Conservation (phyloP, 257 asterid species). For the Ocimum tenuiflorum region DNA sequence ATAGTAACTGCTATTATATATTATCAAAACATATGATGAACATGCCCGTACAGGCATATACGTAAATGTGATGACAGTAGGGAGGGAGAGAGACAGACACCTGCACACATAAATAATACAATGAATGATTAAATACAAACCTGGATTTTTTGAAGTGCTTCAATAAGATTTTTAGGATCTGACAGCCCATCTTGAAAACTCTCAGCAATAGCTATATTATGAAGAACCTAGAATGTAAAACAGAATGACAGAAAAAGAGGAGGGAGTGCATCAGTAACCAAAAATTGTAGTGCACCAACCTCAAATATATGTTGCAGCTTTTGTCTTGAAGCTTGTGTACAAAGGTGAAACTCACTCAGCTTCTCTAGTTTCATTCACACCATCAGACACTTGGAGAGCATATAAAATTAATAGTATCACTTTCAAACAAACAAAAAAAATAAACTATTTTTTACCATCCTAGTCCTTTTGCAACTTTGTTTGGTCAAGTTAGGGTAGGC, state of each 20-base stretch:
- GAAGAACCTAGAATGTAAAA: slow-evolving; percentile 50
- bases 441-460: too few species aligned
- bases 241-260: not conserved
- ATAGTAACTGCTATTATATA: too few species aligned
- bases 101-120: not conserved
- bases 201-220: slow-evolving; percentile 65
- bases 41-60: slow-evolving; percentile 1
- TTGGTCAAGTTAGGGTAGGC: too few species aligned
- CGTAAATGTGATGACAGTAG: not conserved
- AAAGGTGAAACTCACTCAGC: slow-evolving; percentile 4
- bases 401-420: not conserved
- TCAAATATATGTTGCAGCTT: not conserved
- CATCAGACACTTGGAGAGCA: not conserved
- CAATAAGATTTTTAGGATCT: slow-evolving; percentile 69
- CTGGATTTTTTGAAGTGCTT: slow-evolving; percentile 63
- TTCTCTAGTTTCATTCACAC: not conserved
- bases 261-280: slow-evolving; percentile 14
- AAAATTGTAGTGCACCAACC: not conserved
- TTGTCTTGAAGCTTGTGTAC: not conserved
- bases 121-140: slow-evolving; percentile 35
- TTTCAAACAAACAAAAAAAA: too few species aligned
- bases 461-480: too few species aligned
- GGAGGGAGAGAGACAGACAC: not conserved
- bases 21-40: not conserved
- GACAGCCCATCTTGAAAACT: slow-evolving; percentile 64